Evolutionary conservation across 2,329 filamentous ascomycete species (phyloP).

Genomic region (Canariomyces notabilis): DNA sequence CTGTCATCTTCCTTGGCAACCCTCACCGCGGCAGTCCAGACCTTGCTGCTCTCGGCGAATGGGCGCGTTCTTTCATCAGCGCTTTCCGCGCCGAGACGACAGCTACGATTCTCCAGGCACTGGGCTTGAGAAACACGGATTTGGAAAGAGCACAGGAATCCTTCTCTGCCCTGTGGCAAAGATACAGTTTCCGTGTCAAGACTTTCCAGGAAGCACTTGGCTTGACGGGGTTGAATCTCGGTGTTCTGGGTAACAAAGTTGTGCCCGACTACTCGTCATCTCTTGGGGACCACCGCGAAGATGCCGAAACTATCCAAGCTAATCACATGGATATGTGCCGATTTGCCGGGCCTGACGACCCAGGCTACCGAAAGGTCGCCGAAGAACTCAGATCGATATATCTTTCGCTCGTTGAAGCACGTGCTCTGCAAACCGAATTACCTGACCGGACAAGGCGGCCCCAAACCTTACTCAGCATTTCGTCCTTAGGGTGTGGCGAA

Average conservation of each 20-base stretch:
- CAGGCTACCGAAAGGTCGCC: constrained; percentile 12
- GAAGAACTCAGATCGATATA: constrained; percentile 7
- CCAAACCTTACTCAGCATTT: no score
- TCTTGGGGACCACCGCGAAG: constrained; percentile 17
- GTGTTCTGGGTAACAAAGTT: constrained; percentile 16
- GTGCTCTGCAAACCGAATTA: no score
- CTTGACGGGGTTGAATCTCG: constrained; percentile 12
- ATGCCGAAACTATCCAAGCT: constrained; percentile 16
- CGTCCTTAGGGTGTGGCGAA: no score
- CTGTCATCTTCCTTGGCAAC: constrained; percentile 19
- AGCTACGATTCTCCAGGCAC: constrained; percentile 1
- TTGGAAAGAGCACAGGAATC: constrained; percentile 18
- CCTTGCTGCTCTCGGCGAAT: constrained; percentile 11
- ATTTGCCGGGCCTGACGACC: constrained; percentile 10
- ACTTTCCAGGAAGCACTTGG: constrained; percentile 21
- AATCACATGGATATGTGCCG: constrained; percentile 22
- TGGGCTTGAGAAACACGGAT: constrained; percentile 13
- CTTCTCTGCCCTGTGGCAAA: constrained; percentile 18
- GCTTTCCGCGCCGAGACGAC: not conserved
- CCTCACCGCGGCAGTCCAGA: constrained; percentile 19
- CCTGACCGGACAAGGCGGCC: no score
- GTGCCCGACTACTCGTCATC: constrained; percentile 20
- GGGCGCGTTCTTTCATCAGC: no score
- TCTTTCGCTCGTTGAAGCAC: not conserved
- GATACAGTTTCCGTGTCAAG: constrained; percentile 20